Conservation (phyloP, 768 basidiomycete species). For the Hericium rajendrae region DNA sequence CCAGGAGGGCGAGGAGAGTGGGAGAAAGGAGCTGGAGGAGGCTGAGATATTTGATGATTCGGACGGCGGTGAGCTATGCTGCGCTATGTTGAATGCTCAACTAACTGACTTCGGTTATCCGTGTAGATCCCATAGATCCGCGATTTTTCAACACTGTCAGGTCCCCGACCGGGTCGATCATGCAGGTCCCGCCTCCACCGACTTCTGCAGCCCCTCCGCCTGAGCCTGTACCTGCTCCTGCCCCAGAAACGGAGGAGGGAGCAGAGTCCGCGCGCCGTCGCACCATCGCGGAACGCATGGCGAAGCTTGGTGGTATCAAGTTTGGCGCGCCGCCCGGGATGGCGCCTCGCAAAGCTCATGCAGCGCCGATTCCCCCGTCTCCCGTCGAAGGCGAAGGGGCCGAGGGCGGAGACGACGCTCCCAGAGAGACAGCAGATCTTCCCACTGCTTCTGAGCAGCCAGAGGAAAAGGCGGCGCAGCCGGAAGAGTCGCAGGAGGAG, state of each 20-base stretch:
- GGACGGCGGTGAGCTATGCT: conserved; percentile 35
- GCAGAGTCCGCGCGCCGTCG: conserved; percentile 40
- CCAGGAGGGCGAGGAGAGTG: neutral
- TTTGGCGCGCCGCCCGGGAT: conserved; percentile 61
- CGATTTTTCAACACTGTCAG: conserved; percentile 41
- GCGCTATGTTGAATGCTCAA: neutral
- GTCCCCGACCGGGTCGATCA: conserved; percentile 16
- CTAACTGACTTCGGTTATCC: conserved; percentile 2
- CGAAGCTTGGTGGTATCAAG: conserved; percentile 77
- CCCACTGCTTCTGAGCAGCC: no score
- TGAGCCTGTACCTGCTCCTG: neutral
- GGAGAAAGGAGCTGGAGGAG: neutral
- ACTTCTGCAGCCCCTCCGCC: neutral
- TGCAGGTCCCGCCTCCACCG: neutral
- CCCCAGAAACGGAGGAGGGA: neutral
- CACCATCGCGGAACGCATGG: conserved; percentile 92
- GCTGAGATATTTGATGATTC: conserved; percentile 12
- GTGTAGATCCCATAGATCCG: conserved; percentile 61
- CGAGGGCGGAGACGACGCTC: neutral
- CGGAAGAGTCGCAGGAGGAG: conserved; percentile 9
- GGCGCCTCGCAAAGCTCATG: conserved; percentile 1
- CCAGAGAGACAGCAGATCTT: neutral
- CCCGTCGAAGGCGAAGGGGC: neutral
- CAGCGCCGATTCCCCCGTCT: neutral
- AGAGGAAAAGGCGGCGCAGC: neutral